Base-by-base conservation (phyloP, 2,329 filamentous ascomycete genomes). In the Pyricularia sp. region DNA sequence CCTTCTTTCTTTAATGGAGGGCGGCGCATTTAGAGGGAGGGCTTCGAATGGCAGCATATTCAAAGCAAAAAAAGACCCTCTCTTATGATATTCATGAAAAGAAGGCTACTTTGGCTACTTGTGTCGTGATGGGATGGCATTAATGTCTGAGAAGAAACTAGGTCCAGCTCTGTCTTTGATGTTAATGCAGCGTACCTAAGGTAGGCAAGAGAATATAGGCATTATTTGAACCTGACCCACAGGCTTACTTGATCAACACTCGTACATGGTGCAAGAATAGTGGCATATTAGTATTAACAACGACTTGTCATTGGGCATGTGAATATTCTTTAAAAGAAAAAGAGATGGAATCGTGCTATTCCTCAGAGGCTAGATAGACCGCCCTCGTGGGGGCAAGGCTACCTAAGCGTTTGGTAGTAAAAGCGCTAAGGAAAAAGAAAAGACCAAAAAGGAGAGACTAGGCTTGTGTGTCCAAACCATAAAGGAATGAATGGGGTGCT, bases 11-110 rank as follows among this genome's bases (percentile, higher is more conserved):
- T 50, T 50, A 20, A 50, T 50, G 9, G 36, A 50, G 36, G 64
- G 64, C 64, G 64, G 64, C 64, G 64, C 64, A 65, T 65, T 65
- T 36, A 65, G n/a, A 65, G 14, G 25, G 64, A 36, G n/a, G 30
- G 64, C 36, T 65, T 25, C 31, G 28, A 17, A 36, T 36, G 64
- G 31, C 36, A 23, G 25, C 26, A 36, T 65, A 26, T 23, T 42
- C 64, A 12, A 65, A 33, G 36, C 36, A 50, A 50, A 20, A 50
- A 20, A 50, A 50, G 31, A 1, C 33, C 33, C 42, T n/a, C 42
- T 55, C 42, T 55, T n/a, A 55, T 55, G 17, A 9, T n/a, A 20
- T n/a, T 55, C 20, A 55, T 55, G 42, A 55, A 55, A 55, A 55
- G 1, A 55, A 55, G 10, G 17, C 20, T 55, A 17, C 20, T 7